Evolutionary conservation across 2,329 filamentous ascomycete genomes (phyloP), one percentile per base, ranked within the genome.

Genomic region (Epichloe gansuensis): DNA sequence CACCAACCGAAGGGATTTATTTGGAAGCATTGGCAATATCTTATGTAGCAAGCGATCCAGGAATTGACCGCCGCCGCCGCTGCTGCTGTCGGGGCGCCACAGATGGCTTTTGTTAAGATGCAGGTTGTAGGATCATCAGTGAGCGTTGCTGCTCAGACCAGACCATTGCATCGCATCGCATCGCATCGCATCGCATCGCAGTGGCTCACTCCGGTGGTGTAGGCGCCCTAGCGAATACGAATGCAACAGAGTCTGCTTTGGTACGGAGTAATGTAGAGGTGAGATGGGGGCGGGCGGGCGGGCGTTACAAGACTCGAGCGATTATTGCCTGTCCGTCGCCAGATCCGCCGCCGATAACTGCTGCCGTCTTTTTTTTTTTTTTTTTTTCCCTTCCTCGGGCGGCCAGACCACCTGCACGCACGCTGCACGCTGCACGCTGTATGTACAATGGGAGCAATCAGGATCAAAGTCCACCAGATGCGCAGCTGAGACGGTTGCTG

Each of bases 21-120:
- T 13, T 34, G 39, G 46, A 38, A n/a, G 21, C 12, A 21, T 31
- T 31, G 31, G 8, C 31, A 31, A 31, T 31, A 31, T 31, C 31
- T 31, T 3, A 31, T 9, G 7, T 9, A 34, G 17, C 17, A 35
- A 28, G 38, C 47, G 38, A 49, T 49, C 37, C 34, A 47, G 46
- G 43, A 45, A 45, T 31, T 25, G 21, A 13, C 21, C 21, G 21
- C 42, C 42, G 21, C 42, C 43, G 9, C 17, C 13, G 41, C 21
- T 21, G 50, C 37, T 51, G 43, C 34, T 46, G 43, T 39, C 50
- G 21, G 48, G 17, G 46, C 51, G 46, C 46, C 51, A 48, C 51
- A n/a, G 51, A 35, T 25, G 34, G 38, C 43, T 17, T 37, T 21
- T 15, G 28, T 23, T 35, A 23, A 35, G 38, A 38, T n/a, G n/a